phyloP scores from a whole-genome alignment of 2,329 filamentous ascomycete species.

The Diaporthe aspalathi region DNA sequence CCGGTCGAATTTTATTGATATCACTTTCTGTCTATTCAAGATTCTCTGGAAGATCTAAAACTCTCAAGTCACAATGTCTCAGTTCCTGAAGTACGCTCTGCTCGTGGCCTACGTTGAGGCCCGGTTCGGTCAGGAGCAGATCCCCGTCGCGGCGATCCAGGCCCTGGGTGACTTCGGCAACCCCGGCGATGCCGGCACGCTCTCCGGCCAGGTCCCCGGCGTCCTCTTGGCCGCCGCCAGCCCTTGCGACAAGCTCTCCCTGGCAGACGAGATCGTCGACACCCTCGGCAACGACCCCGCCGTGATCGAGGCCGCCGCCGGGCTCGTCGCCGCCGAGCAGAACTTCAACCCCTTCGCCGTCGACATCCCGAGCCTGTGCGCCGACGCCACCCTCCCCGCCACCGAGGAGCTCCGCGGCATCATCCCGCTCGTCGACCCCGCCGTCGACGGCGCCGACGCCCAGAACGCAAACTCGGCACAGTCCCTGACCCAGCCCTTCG shows the following conservation, averaged over 20 bases:
- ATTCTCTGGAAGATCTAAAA: slow-evolving; percentile 24
- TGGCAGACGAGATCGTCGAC: slow-evolving; percentile 72
- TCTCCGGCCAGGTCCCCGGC: slow-evolving; percentile 69
- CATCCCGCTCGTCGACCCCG: slow-evolving; percentile 72
- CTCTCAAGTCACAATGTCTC: slow-evolving; percentile 25
- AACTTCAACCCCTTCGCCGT: slow-evolving; percentile 76
- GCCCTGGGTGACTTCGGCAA: slow-evolving; percentile 64
- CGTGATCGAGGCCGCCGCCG: slow-evolving; percentile 71
- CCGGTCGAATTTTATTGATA: slow-evolving; percentile 26
- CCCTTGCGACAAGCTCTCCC: slow-evolving; percentile 72
- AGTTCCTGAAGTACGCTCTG: slow-evolving; percentile 49
- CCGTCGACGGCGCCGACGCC: slow-evolving; percentile 62
- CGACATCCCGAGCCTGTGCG: slow-evolving; percentile 68
- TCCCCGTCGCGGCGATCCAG: slow-evolving; percentile 64
- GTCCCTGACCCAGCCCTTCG: slow-evolving; percentile 63
- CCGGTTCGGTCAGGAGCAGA: slow-evolving; percentile 73
- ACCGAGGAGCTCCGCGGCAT: slow-evolving; percentile 71
- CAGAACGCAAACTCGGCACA: slow-evolving; percentile 68
- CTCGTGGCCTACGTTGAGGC: slow-evolving; percentile 56
- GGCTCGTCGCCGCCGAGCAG: slow-evolving; percentile 74
- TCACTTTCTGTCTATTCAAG: neutral
- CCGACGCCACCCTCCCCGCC: slow-evolving; percentile 69
- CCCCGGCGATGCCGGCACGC: slow-evolving; percentile 70
- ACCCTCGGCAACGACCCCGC: slow-evolving; percentile 68
- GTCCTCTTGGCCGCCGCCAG: slow-evolving; percentile 72